Conservation (phyloP, 345 rosid species). For the Euphorbia peplus region DNA sequence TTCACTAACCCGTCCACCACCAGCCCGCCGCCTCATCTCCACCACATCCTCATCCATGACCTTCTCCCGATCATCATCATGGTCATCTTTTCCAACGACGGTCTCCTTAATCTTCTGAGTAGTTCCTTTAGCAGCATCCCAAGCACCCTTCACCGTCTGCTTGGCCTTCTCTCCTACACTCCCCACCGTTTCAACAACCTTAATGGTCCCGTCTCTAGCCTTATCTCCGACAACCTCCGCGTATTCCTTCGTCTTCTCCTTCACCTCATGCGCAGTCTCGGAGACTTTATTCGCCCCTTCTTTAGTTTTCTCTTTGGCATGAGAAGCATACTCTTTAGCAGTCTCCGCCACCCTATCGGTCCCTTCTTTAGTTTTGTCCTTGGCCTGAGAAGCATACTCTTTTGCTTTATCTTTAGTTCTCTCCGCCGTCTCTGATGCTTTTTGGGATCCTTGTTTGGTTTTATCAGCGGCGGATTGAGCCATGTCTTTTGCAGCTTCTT, state of each 20-base stretch:
- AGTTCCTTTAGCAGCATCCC: conserved; percentile 34
- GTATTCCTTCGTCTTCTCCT: conserved; percentile 22
- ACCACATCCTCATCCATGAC: conserved; percentile 17
- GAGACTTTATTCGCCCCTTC: conserved; percentile 18
- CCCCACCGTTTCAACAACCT: conserved; percentile 30
- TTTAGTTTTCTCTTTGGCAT: conserved; percentile 22
- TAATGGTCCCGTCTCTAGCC: conserved; percentile 19
- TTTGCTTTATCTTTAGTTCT: neutral
- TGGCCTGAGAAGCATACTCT: neutral
- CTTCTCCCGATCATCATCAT: conserved; percentile 7
- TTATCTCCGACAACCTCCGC: conserved; percentile 10
- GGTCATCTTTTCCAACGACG: conserved; percentile 29
- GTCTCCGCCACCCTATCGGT: conserved; percentile 21
- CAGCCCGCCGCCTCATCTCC: conserved; percentile 14
- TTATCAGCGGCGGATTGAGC: conserved; percentile 13
- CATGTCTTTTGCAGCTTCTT: conserved; percentile 16
- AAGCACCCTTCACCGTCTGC: conserved; percentile 26
- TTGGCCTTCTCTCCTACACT: conserved; percentile 33
- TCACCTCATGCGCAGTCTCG: conserved; percentile 8
- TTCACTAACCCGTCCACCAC: neutral
- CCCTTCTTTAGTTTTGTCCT: conserved; percentile 12
- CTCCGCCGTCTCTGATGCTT: too few species aligned
- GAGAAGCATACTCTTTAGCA: too few species aligned
- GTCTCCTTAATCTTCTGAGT: conserved; percentile 44
- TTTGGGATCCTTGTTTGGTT: neutral